These are phyloP conservation scores for Populus alba DNA, from an alignment of 345 rosid genomes.

Conservation along the genomic window DNA sequence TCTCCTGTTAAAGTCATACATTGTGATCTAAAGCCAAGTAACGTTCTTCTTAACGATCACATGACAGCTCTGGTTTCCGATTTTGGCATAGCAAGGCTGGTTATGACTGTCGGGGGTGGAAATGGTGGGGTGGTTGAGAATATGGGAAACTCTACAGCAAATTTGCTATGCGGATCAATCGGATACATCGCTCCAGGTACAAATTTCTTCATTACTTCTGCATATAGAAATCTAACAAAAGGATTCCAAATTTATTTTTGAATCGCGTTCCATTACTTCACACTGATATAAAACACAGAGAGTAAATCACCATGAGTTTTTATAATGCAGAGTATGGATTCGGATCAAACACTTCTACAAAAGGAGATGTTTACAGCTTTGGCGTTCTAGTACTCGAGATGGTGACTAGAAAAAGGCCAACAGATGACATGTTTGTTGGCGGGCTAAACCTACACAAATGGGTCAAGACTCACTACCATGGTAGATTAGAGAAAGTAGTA, in stretches of 20 bases:
- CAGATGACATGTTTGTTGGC: constrained; percentile 43
- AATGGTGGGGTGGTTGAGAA: constrained; percentile 34
- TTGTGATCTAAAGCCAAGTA: constrained; percentile 61
- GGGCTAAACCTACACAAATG: constrained; percentile 49
- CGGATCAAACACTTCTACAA: constrained; percentile 46
- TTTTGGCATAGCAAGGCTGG: constrained; percentile 54
- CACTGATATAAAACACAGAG: neutral
- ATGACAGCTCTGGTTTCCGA: constrained; percentile 64
- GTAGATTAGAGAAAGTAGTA: constrained; percentile 37
- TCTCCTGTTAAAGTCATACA: constrained; percentile 55
- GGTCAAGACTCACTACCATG: constrained; percentile 43
- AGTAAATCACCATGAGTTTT: neutral
- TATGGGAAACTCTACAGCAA: constrained; percentile 51
- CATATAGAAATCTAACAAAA: too few relatives aligned
- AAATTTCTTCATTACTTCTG: neutral
- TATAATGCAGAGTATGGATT: constrained; percentile 45
- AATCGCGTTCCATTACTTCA: neutral
- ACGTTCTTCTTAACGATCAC: constrained; percentile 59
- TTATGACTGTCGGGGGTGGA: constrained; percentile 36
- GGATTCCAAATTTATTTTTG: neutral
- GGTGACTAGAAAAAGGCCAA: constrained; percentile 54
- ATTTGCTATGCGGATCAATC: constrained; percentile 43
- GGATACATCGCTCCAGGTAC: constrained; percentile 68
- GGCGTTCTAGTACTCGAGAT: constrained; percentile 56
- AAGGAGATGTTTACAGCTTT: constrained; percentile 62